Evolutionary conservation across 371 early-diverging fungal genomes (phyloP).

Genomic region (Syncephalis plumigaleata): DNA sequence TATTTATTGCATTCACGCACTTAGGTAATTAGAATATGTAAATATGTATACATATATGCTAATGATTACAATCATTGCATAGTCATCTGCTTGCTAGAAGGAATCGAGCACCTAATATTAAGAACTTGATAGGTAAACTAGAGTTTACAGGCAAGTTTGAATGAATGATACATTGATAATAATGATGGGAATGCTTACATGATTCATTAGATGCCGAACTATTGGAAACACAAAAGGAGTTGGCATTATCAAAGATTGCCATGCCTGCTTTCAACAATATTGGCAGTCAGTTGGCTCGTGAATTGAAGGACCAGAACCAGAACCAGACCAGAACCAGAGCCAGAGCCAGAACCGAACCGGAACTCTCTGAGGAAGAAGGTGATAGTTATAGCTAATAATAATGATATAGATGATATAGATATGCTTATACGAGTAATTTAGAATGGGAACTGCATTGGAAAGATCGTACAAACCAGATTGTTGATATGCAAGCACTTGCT

Average conservation of each 20-base stretch:
- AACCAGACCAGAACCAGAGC: constrained; percentile 17
- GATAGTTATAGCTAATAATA: neutral
- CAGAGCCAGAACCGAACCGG: constrained; percentile 21
- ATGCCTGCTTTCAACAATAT: constrained; percentile 77
- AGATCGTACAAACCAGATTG: neutral
- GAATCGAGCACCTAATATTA: constrained; percentile 78
- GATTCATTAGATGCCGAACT: constrained; percentile 51
- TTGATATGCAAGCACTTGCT: neutral
- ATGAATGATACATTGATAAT: neutral
- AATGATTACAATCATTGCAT: neutral
- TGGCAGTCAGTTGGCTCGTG: constrained; percentile 43
- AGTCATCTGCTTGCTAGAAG: constrained; percentile 77
- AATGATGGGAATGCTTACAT: neutral
- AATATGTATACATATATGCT: neutral
- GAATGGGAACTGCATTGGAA: neutral
- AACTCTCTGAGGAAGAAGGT: constrained; percentile 13
- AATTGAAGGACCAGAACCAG: constrained; percentile 32
- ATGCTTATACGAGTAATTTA: no score
- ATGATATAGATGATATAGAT: no score
- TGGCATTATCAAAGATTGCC: constrained; percentile 57
- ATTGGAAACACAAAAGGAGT: constrained; percentile 57
- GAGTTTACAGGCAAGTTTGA: constrained; percentile 60
- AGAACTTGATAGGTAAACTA: constrained; percentile 79
- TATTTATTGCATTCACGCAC: constrained; percentile 98
- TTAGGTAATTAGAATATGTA: constrained; percentile 41